phyloP scores from a whole-genome alignment of 2,329 filamentous ascomycete genomes.

The Hyphodiscus sp. region DNA sequence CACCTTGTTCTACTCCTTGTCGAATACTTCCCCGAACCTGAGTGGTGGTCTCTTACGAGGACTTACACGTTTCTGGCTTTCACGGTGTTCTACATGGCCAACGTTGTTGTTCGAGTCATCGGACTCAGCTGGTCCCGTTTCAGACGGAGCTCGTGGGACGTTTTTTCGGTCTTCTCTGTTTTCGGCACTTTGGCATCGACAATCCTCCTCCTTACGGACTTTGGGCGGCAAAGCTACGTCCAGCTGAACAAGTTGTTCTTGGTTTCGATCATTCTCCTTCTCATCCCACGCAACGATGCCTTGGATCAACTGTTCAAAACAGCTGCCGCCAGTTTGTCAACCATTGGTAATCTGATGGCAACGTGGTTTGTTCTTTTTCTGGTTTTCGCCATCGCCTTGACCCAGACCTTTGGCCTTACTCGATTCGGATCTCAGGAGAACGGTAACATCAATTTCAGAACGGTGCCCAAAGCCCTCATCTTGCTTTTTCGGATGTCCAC shows the following conservation, averaged over 20 bases:
- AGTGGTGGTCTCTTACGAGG: conserved; percentile 63
- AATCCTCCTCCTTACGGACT: conserved; percentile 63
- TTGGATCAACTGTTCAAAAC: conserved; percentile 98
- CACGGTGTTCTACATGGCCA: conserved; percentile 74
- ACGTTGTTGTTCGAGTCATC: conserved; percentile 76
- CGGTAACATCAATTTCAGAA: conserved; percentile 85
- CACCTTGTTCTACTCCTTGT: conserved; percentile 78
- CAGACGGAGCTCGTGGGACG: conserved; percentile 87
- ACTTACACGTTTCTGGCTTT: conserved; percentile 75
- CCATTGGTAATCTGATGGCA: conserved; percentile 85
- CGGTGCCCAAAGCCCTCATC: conserved; percentile 88
- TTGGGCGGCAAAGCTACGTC: conserved; percentile 54
- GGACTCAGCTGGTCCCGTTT: conserved; percentile 92
- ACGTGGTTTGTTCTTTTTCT: conserved; percentile 98
- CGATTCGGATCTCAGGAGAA: conserved; percentile 69
- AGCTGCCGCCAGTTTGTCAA: conserved; percentile 83
- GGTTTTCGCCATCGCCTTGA: conserved; percentile 92
- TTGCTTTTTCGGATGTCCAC: conserved; percentile 88
- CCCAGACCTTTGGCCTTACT: conserved; percentile 91
- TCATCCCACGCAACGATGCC: conserved; percentile 95
- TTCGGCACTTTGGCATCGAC: conserved; percentile 75
- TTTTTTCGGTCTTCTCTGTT: conserved; percentile 78
- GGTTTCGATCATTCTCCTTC: conserved; percentile 78
- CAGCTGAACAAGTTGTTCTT: conserved; percentile 92
- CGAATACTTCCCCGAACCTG: conserved; percentile 75